phyloP scores from a whole-genome alignment of 2,329 filamentous ascomycete species.

The Fusarium sp. region DNA sequence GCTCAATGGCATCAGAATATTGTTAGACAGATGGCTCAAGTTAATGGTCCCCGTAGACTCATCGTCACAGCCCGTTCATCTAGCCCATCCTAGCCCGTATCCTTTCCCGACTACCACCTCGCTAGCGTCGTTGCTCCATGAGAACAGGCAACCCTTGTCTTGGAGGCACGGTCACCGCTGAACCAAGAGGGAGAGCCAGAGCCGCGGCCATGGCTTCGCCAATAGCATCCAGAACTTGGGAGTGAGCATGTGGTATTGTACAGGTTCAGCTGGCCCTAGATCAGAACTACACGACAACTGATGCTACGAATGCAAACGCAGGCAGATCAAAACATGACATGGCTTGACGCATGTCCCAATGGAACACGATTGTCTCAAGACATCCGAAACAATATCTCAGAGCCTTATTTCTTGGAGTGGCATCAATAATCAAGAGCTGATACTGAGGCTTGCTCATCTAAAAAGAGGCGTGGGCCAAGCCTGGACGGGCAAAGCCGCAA shows the following conservation, averaged over 20 bases:
- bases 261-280: slow-evolving; percentile 36
- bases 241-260: neutral
- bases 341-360: slow-evolving; percentile 3
- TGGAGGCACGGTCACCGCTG: slow-evolving; percentile 15
- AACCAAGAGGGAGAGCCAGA: slow-evolving; percentile 26
- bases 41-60: slow-evolving; percentile 10
- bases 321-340: slow-evolving; percentile 4
- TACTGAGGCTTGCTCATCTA: slow-evolving; percentile 20
- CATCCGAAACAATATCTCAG: slow-evolving; percentile 28
- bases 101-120: slow-evolving; percentile 34
- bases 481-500: slow-evolving; percentile 28
- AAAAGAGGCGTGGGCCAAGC: slow-evolving; percentile 26
- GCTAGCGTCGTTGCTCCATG: slow-evolving; percentile 30
- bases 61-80: slow-evolving; percentile 23
- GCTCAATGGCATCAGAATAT: neutral
- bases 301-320: neutral
- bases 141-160: slow-evolving; percentile 28
- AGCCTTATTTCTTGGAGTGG: neutral
- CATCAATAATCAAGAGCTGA: slow-evolving; percentile 12
- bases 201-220: slow-evolving; percentile 6
- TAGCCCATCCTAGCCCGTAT: slow-evolving; percentile 20
- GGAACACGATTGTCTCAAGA: slow-evolving; percentile 6
- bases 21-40: neutral
- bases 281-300: neutral
- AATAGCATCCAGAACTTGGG: neutral